Evolutionary conservation across 108 stramenopile species (phyloP).

Genomic region (Nannochloropsis salina): DNA sequence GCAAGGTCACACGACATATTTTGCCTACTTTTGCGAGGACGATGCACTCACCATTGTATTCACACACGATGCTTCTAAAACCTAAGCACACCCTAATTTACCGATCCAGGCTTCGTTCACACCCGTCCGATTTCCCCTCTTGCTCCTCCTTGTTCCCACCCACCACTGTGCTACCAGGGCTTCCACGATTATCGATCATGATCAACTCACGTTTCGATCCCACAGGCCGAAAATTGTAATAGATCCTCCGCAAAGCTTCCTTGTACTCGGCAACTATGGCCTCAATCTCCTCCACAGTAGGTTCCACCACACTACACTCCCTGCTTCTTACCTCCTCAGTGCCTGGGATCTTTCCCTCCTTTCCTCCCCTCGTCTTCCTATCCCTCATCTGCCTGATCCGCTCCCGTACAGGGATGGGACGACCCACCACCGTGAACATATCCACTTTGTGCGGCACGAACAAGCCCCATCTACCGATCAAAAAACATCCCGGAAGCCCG

Average conservation of each 20-base stretch:
- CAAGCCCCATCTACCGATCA: not conserved
- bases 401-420: not conserved
- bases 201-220: not conserved
- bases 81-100: too few species aligned
- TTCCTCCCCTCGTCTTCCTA: not conserved
- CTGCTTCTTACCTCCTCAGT: not conserved
- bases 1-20: too few species aligned
- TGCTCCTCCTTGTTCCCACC: too few species aligned
- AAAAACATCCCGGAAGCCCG: not conserved
- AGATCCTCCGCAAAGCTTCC: not conserved
- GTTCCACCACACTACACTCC: not conserved
- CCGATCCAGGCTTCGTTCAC: too few species aligned
- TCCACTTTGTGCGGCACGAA: not conserved
- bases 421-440: not conserved
- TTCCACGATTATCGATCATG: not conserved
- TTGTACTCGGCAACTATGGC: not conserved
- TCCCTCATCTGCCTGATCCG: not conserved
- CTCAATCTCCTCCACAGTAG: not conserved
- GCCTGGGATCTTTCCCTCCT: not conserved
- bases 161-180: not conserved
- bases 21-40: too few species aligned
- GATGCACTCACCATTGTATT: too few species aligned
- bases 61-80: too few species aligned
- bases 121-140: too few species aligned
- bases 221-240: not conserved